Percentiles rank a stretch among this genome's conserved stretches.
These are phyloP conservation scores for Hypsizygus ulmarius DNA, from an alignment of 1,284 basidiomycete genomes.

Conservation along the genomic window DNA sequence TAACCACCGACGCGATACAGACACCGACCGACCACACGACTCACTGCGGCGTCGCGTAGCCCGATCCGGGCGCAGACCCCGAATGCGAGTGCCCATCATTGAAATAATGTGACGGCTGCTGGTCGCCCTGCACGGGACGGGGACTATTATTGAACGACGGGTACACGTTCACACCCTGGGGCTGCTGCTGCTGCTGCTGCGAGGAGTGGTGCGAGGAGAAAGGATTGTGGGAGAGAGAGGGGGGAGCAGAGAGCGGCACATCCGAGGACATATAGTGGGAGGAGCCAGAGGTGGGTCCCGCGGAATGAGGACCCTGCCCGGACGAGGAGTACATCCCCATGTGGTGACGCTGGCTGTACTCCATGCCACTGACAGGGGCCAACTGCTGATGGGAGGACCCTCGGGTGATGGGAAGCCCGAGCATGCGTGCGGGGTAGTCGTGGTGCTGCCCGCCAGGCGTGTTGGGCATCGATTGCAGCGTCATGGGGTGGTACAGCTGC, in stretches of 20 bases:
- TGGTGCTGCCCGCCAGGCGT: conserved; percentile 30
- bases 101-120: conserved; percentile 35
- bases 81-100: conserved; percentile 40
- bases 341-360: conserved; percentile 31
- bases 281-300: conserved; percentile 32
- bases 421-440: conserved; percentile 30
- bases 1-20: neutral
- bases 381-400: conserved; percentile 29
- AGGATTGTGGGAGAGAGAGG: conserved; percentile 45
- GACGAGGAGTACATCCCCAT: conserved; percentile 35
- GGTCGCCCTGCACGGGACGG: conserved; percentile 26
- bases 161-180: conserved; percentile 24
- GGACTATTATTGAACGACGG: conserved; percentile 34
- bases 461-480: conserved; percentile 55
- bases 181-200: conserved; percentile 20
- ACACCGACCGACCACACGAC: neutral
- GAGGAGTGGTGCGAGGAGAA: conserved; percentile 40
- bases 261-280: conserved; percentile 42
- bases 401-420: conserved; percentile 31
- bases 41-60: conserved; percentile 47
- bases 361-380: conserved; percentile 30
- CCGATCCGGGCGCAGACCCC: conserved; percentile 43
- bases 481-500: conserved; percentile 72
- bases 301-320: conserved; percentile 29
- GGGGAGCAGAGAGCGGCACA: conserved; percentile 51